Base-by-base conservation (phyloP, 2,329 filamentous ascomycete genomes). In the Pseudogymnoascus destructans region DNA sequence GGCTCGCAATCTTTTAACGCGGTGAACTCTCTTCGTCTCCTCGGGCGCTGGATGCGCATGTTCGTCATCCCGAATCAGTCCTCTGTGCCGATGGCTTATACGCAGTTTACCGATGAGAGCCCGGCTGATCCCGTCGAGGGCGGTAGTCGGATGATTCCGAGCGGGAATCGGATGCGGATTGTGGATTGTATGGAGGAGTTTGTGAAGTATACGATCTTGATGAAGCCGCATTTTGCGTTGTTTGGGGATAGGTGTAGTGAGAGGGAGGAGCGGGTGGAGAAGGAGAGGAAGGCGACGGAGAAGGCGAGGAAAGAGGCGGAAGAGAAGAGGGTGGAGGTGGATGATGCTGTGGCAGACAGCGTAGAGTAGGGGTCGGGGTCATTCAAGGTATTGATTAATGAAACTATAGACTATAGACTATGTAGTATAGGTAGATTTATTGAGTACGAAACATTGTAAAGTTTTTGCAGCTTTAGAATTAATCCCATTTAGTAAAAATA, bases 271-370 rank as follows among this genome's bases (percentile, higher is more conserved):
- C 69, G 65, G 49, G 61, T 63, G 46, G 61, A 55, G 9, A 70
- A 70, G 58, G 59, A 60, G 46, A 55, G 32, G n/a, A 58, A 25
- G 27, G 58, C 57, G n/a, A 15, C 21, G 40, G 33, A 33, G 21
- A 46, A 96, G 77, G 61, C 88, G 85, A 15, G 88, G 87, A 69
- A 97, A 97, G 89, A 98, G 96, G 70, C 92, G 87, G 69, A 96
- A 97, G 1, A 98, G 78, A 19, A 97, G 74, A 0, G 92, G 80
- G 70, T 97, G 93, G 13, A 97, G 76, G 69, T 95, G 97, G 40
- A 46, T 46, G 40, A 46, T 21, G 40, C 40, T 25, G 13, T 23
- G 6, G 40, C 7, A 7, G 40, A 46, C 40, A 23, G 40, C 19
- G 40, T 46, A 21, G 40, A 46, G 21, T 46, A 46, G 19, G n/a